phyloP scores from a whole-genome alignment of 176 grass and related monocot genomes.

The Alloteropsis semialata region DNA sequence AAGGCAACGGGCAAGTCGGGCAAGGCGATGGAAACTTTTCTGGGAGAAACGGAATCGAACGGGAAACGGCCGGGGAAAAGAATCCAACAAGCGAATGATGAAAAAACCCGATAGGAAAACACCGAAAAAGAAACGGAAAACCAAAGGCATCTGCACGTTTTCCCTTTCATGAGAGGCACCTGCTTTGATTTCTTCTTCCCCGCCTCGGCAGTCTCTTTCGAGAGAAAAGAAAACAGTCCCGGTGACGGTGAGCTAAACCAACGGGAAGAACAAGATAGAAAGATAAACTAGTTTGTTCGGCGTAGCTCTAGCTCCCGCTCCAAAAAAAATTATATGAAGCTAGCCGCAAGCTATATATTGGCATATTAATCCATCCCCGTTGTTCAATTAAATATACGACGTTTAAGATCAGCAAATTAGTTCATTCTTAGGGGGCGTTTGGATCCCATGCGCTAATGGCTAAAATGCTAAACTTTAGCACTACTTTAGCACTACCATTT shows the following conservation, averaged over 20 bases:
- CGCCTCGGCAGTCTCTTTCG: not conserved
- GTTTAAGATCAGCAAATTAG: too few relatives aligned
- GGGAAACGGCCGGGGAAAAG: not conserved
- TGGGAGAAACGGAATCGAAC: not conserved
- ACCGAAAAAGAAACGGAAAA: not conserved
- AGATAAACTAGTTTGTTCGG: too few relatives aligned
- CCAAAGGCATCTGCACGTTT: not conserved
- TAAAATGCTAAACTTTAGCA: too few relatives aligned
- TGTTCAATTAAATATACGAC: too few relatives aligned
- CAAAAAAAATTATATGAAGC: not conserved
- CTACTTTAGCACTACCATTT: too few relatives aligned
- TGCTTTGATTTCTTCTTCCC: conserved; percentile 17
- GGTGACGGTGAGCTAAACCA: not conserved
- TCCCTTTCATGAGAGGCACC: conserved; percentile 19
- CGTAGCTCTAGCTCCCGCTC: too few relatives aligned
- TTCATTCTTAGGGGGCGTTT: too few relatives aligned
- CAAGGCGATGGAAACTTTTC: conserved; percentile 24
- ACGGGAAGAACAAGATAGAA: not conserved
- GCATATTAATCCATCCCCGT: too few relatives aligned
- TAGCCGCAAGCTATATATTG: too few relatives aligned
- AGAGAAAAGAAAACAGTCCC: not conserved
- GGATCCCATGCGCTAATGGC: too few relatives aligned
- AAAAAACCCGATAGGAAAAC: not conserved
- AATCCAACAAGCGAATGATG: not conserved
- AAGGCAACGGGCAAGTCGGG: not conserved